Conservation (phyloP, 129 eudicot genomes). For the Smallanthus sonchifolius region DNA sequence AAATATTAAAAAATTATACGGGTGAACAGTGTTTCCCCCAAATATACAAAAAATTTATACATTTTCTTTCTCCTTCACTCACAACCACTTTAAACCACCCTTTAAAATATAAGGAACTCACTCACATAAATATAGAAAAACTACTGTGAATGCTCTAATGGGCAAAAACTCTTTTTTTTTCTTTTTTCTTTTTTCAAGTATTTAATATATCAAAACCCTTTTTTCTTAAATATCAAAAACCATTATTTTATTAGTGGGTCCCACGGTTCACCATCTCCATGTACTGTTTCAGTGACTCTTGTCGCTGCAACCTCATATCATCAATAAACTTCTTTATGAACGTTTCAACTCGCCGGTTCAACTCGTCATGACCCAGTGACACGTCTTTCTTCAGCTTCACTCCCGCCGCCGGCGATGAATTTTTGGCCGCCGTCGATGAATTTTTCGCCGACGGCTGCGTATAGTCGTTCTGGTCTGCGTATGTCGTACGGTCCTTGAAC, state of each 20-base stretch:
- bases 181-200: background rate
- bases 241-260: conserved; percentile 23
- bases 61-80: no score
- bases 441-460: background rate
- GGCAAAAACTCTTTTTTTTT: background rate
- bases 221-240: conserved; percentile 11
- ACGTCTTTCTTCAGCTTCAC: conserved; percentile 54
- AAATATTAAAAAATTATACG: no score
- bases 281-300: conserved; percentile 62
- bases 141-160: no score
- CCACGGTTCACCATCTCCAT: conserved; percentile 69
- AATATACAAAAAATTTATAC: no score
- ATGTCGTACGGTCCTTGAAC: conserved; percentile 48
- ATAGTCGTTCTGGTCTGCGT: conserved; percentile 25
- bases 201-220: background rate
- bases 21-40: no score
- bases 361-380: conserved; percentile 76
- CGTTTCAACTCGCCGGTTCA: conserved; percentile 84
- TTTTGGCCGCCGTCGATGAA: background rate
- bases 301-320: conserved; percentile 88
- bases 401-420: conserved; percentile 21
- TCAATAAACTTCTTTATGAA: conserved; percentile 77
- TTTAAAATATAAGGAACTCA: no score
- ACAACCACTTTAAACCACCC: no score
- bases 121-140: no score